Percentiles rank a stretch among this genome's conserved stretches.
Evolutionary conservation across 106 monocot genomes (phyloP).

Genomic region (Allium cepa): DNA sequence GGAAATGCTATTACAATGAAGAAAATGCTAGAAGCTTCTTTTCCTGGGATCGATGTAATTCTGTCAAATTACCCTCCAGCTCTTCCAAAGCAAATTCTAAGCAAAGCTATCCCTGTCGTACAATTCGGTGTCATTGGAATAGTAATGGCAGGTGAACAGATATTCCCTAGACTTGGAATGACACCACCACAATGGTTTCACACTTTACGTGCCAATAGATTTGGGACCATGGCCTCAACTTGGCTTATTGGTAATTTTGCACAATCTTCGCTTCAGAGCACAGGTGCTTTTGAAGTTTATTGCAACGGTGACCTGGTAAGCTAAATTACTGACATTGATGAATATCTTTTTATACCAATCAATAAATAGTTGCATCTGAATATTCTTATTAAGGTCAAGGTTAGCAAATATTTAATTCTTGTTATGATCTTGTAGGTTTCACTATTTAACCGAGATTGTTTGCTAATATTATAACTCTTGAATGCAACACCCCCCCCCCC

Average conservation of each 20-base stretch:
- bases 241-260: conserved; percentile 89
- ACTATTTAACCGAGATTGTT: too few species aligned
- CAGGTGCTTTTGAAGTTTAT: conserved; percentile 98
- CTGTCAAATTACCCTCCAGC: conserved; percentile 86
- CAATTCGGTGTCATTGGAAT: conserved; percentile 66
- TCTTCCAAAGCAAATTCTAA: conserved; percentile 70
- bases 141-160: conserved; percentile 79
- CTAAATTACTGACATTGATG: too few species aligned
- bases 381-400: too few species aligned
- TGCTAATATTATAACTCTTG: too few species aligned
- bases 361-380: too few species aligned
- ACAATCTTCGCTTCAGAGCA: conserved; percentile 68
- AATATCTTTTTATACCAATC: too few species aligned
- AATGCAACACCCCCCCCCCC: too few species aligned
- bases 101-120: conserved; percentile 72
- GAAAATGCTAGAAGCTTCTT: conserved; percentile 90
- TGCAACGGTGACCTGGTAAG: conserved; percentile 89
- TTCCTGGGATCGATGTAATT: conserved; percentile 76
- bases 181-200: conserved; percentile 79
- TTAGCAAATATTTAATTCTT: too few species aligned
- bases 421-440: too few species aligned
- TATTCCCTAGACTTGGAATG: conserved; percentile 80
- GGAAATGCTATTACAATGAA: conserved; percentile 91
- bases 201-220: conserved; percentile 74
- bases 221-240: conserved; percentile 81